Base-by-base conservation (phyloP, 495 filamentous ascomycete genomes). In the Xylaria flabelliformis region DNA sequence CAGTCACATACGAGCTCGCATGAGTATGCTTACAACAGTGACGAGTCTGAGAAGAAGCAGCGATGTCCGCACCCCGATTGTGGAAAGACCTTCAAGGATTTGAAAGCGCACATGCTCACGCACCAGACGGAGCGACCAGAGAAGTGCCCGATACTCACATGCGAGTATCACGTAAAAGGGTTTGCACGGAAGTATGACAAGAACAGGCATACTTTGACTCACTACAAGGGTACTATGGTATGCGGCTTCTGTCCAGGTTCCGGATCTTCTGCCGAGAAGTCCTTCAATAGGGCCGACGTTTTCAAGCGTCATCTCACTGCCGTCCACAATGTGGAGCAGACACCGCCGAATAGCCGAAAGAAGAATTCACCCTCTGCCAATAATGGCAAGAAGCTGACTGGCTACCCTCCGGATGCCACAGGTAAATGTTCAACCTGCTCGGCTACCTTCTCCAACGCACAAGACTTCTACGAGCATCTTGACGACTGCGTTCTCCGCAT, bases 201-300 rank as follows among this genome's bases (percentile, higher is more conserved):
- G 84, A 98, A 98, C 80, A 85, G 96, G n/a, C 96, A 99, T 78
- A 97, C 95, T 0, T 80, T 99, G 74, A 99, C 97, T 32, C 96
- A 99, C 75, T 99, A 99, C 86, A 98, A 98, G 81, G 97, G 97
- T 6, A 98, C 94, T 7, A 98, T 99, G 97, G 94, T 98, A 17
- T 99, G 96, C 80, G 95, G 95, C 13, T 98, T 99, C 82, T 99
- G 96, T 73, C 94, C 96, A 3, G 94, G 95, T 2, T 92, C 92
- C 24, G 97, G 97, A 13, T 97, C 94, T 0, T 88, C 94, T 1
- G 93, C 92, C 3, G 96, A 98, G 81, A 99, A 99, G 86, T 97
- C 93, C 69, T 99, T 99, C 84, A 99, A 99, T 84, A 89, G 96
- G 26, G 96, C 97, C 34, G 96, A 99, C 77, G 97, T 99, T 56